Conservation (phyloP, 805 yeast species). For the Metschnikowia orientalis region DNA sequence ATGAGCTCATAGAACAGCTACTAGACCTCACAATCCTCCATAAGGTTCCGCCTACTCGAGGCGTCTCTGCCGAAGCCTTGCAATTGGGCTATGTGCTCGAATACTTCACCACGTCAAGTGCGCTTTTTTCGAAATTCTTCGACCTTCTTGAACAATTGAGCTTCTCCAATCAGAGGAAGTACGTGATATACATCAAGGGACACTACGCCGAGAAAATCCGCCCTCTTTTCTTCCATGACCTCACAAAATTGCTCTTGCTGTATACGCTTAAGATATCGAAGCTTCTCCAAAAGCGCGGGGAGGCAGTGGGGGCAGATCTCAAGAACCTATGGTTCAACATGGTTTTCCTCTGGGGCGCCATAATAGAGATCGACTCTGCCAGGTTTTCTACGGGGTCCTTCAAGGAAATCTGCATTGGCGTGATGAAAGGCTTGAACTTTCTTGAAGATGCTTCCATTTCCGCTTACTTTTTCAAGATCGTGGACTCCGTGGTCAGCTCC, state of each 20-base stretch:
- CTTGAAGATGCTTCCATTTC: constrained; percentile 5
- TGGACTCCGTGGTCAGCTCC: constrained; percentile 6
- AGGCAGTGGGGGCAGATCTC: neutral
- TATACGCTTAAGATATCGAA: constrained; percentile 13
- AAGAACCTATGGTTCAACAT: constrained; percentile 11
- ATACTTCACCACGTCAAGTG: constrained; percentile 18
- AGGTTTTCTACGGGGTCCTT: neutral
- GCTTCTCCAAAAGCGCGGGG: neutral
- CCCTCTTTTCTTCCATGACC: constrained; percentile 6
- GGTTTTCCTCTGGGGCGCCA: constrained; percentile 15
- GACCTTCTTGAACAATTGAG: constrained; percentile 14
- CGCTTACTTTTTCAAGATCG: constrained; percentile 7
- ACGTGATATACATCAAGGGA: constrained; percentile 12
- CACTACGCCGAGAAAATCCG: constrained; percentile 1
- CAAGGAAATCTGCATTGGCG: constrained; percentile 5
- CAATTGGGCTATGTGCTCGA: constrained; percentile 18
- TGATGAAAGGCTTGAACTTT: constrained; percentile 2
- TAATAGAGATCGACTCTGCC: constrained; percentile 9
- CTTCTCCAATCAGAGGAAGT: constrained; percentile 12
- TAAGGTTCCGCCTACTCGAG: neutral
- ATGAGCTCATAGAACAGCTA: constrained; percentile 25
- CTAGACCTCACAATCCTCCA: constrained; percentile 17
- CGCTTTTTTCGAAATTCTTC: constrained; percentile 23
- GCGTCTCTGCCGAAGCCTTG: constrained; percentile 4
- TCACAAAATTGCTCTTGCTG: constrained; percentile 12